phyloP scores from a whole-genome alignment of 805 yeast species.

The Sungouiozyma intestinalis region DNA sequence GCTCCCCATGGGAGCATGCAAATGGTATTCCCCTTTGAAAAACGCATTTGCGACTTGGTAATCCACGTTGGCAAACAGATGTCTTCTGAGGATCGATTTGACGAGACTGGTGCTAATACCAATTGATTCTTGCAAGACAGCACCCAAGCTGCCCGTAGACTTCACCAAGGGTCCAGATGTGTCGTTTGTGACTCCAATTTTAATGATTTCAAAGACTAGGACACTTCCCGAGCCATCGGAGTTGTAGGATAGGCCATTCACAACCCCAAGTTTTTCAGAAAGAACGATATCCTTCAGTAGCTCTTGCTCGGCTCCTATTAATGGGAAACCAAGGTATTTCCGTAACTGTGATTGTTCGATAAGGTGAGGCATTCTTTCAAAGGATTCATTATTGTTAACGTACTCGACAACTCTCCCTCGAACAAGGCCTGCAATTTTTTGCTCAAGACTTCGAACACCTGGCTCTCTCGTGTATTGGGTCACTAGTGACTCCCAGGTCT shows the following conservation, averaged over 20 bases:
- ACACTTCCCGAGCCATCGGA: constrained; percentile 81
- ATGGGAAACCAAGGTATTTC: constrained; percentile 60
- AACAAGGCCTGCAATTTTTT: constrained; percentile 75
- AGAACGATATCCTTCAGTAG: constrained; percentile 35
- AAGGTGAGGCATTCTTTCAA: constrained; percentile 27
- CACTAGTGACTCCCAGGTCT: constrained; percentile 61
- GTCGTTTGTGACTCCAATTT: constrained; percentile 36
- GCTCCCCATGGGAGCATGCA: constrained; percentile 87
- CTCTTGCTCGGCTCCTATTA: constrained; percentile 34
- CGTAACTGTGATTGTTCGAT: constrained; percentile 50
- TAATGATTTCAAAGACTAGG: constrained; percentile 66
- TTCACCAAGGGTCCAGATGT: constrained; percentile 39
- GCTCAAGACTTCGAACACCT: constrained; percentile 88
- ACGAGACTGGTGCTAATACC: constrained; percentile 81
- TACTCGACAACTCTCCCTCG: constrained; percentile 82
- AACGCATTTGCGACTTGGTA: constrained; percentile 44
- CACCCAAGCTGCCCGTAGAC: constrained; percentile 90
- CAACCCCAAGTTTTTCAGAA: constrained; percentile 58
- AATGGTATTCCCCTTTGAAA: constrained; percentile 61
- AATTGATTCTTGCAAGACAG: constrained; percentile 92
- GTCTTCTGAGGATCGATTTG: constrained; percentile 43
- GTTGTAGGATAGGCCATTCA: constrained; percentile 80
- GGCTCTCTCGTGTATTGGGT: constrained; percentile 87
- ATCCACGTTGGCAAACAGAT: constrained; percentile 25
- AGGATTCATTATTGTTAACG: constrained; percentile 40